Percentiles rank a stretch among this genome's conserved stretches.
Evolutionary conservation across 495 filamentous ascomycete species (phyloP).

Genomic region (Daldinia concentrica): DNA sequence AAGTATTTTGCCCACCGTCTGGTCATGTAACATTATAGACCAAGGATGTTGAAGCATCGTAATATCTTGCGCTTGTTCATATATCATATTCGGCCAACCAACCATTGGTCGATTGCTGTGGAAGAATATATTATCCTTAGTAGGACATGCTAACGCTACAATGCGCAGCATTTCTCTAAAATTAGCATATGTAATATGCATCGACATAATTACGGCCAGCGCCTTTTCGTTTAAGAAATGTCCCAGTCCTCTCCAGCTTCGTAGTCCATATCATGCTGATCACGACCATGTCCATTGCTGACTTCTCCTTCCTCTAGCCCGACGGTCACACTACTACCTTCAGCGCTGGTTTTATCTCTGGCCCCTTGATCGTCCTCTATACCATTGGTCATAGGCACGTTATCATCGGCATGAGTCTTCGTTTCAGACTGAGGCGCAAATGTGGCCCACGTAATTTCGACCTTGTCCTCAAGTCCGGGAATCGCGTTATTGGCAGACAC

Average conservation of each 20-base stretch:
- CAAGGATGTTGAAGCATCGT: not conserved
- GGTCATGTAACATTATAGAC: not conserved
- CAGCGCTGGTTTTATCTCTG: constrained; percentile 21
- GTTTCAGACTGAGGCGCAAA: constrained; percentile 33
- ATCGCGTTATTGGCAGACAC: constrained; percentile 66
- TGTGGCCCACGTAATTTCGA: constrained; percentile 78
- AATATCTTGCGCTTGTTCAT: not conserved
- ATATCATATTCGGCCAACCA: not conserved
- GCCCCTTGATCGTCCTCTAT: constrained; percentile 23
- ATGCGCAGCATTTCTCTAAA: not conserved
- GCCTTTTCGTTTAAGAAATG: constrained; percentile 5
- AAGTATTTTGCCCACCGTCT: not conserved
- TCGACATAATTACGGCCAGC: not conserved
- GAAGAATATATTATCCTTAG: not conserved
- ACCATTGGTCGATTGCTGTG: not conserved
- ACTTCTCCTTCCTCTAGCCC: constrained; percentile 45
- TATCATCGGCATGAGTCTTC: constrained; percentile 15
- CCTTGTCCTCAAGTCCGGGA: constrained; percentile 73
- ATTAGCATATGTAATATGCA: not conserved
- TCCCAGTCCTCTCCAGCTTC: constrained; percentile 43
- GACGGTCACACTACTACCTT: constrained; percentile 7
- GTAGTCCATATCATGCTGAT: constrained; percentile 47
- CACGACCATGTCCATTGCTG: constrained; percentile 20
- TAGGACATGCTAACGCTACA: not conserved
- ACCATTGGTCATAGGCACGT: constrained; percentile 14